These are phyloP conservation scores for Phytophthora fragariaefolia DNA, from an alignment of 352 stramenopile species.

Conservation along the genomic window DNA sequence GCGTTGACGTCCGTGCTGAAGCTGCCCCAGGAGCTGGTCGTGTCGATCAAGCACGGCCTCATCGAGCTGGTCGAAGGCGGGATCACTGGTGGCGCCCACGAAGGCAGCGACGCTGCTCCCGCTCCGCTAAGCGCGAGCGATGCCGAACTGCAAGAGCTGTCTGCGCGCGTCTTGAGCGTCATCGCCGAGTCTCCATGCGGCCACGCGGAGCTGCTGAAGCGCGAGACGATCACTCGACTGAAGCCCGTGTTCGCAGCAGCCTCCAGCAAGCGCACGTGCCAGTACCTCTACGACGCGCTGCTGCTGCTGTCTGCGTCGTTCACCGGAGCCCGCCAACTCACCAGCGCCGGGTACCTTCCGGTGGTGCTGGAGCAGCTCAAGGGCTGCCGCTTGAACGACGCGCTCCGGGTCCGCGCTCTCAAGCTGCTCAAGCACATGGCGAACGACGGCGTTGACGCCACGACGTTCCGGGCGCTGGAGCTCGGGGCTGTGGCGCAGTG, in stretches of 20 bases:
- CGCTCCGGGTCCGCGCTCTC: slow-evolving; percentile 56
- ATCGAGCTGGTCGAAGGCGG: slow-evolving; percentile 60
- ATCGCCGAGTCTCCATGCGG: slow-evolving; percentile 54
- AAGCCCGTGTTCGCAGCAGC: slow-evolving; percentile 51
- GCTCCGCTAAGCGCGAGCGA: slow-evolving; percentile 30
- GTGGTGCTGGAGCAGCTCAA: slow-evolving; percentile 62
- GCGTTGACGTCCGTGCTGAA: slow-evolving; percentile 61
- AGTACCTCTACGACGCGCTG: slow-evolving; percentile 62
- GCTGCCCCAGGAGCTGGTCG: slow-evolving; percentile 63
- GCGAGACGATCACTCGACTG: slow-evolving; percentile 46
- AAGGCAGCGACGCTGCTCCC: slow-evolving; percentile 1
- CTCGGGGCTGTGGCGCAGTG: slow-evolving; percentile 54
- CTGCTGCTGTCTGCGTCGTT: slow-evolving; percentile 52
- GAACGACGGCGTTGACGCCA: slow-evolving; percentile 68
- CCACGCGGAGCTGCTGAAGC: slow-evolving; percentile 46
- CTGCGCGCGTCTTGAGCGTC: slow-evolving; percentile 60
- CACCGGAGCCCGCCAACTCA: slow-evolving; percentile 55
- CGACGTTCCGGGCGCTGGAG: slow-evolving; percentile 59
- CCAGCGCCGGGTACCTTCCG: slow-evolving; percentile 52
- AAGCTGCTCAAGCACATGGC: slow-evolving; percentile 68
- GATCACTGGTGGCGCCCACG: slow-evolving; percentile 14
- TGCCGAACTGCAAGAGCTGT: slow-evolving; percentile 59
- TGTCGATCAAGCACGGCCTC: slow-evolving; percentile 65
- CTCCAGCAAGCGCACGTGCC: slow-evolving; percentile 35
- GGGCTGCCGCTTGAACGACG: slow-evolving; percentile 31